phyloP scores from a whole-genome alignment of 768 basidiomycete species.

The Amyloporia xantha region DNA sequence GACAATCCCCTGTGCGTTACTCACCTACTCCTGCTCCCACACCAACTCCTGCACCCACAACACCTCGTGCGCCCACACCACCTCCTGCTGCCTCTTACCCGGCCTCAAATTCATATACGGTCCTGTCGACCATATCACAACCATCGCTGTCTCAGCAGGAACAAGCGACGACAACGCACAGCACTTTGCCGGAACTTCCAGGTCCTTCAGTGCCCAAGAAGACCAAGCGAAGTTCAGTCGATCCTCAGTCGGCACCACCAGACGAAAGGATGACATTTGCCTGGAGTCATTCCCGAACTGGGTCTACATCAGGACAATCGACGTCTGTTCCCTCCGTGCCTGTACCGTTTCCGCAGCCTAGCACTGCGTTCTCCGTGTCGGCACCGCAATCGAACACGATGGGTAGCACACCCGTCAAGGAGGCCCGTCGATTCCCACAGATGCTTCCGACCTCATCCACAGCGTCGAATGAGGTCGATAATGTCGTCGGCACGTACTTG shows the following conservation, averaged over 20 bases:
- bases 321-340: neutral
- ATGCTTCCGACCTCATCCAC: neutral
- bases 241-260: neutral
- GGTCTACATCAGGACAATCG: neutral
- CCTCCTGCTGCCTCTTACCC: neutral
- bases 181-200: too few species aligned
- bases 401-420: neutral
- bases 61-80: neutral
- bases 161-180: too few species aligned
- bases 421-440: neutral
- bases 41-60: neutral
- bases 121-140: too few species aligned
- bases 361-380: neutral
- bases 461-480: conserved; percentile 18
- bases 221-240: neutral
- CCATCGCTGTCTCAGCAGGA: too few species aligned
- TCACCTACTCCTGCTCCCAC: neutral
- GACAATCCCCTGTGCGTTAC: neutral
- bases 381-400: neutral
- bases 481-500: conserved; percentile 38
- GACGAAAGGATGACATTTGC: neutral
- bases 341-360: neutral
- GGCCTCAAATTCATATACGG: too few species aligned
- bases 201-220: too few species aligned
- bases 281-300: neutral